Conservation (phyloP, 805 yeast genomes). For the Saturnispora mendoncae region DNA sequence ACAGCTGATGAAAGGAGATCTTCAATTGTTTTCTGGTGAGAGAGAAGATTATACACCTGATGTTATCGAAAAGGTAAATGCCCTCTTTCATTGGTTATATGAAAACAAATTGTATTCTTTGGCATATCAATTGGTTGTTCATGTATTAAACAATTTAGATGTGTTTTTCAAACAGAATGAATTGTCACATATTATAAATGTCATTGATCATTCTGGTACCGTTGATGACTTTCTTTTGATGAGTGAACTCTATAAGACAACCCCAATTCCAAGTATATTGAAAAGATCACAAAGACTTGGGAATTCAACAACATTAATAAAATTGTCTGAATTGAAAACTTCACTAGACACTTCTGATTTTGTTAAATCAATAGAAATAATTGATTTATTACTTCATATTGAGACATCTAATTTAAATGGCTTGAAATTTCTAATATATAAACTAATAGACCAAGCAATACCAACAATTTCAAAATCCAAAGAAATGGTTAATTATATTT, state of each 20-base stretch:
- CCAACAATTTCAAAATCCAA: background rate
- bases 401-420: background rate
- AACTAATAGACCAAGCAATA: background rate
- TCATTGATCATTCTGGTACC: slow-evolving; percentile 21
- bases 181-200: slow-evolving; percentile 11
- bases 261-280: slow-evolving; percentile 10
- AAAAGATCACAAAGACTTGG: slow-evolving; percentile 8
- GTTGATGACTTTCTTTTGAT: slow-evolving; percentile 15
- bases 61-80: slow-evolving; percentile 10
- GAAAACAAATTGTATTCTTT: slow-evolving; percentile 14
- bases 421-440: background rate
- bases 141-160: slow-evolving; percentile 3
- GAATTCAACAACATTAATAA: slow-evolving; percentile 1
- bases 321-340: slow-evolving; percentile 3
- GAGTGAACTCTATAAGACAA: slow-evolving; percentile 13
- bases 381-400: background rate
- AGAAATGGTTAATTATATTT: background rate
- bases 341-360: background rate
- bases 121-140: slow-evolving; percentile 11
- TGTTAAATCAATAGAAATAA: background rate
- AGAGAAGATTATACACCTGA: slow-evolving; percentile 12
- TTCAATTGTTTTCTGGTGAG: slow-evolving; percentile 5
- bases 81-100: slow-evolving; percentile 19
- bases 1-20: slow-evolving; percentile 2
- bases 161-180: slow-evolving; percentile 15